phyloP scores from a whole-genome alignment of 2,329 filamentous ascomycete genomes.

The Boeremia exigua region DNA sequence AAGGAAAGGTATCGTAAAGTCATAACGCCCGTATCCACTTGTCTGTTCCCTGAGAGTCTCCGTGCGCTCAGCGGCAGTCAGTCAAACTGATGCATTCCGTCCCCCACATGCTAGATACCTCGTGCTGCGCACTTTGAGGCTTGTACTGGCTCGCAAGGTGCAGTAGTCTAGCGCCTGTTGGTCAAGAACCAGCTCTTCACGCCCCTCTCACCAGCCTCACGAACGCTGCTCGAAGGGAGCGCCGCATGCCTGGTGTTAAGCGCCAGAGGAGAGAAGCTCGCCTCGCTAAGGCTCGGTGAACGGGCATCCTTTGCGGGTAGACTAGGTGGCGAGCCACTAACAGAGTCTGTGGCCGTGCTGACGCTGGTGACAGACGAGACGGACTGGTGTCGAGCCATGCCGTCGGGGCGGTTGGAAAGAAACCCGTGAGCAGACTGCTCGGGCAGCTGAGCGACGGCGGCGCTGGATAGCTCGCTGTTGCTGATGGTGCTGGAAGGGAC shows the following conservation, averaged over 20 bases:
- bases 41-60: slow-evolving; percentile 10
- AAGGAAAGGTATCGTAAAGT: slow-evolving; percentile 29
- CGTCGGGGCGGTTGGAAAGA: slow-evolving; percentile 43
- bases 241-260: slow-evolving; percentile 42
- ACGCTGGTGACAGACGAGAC: slow-evolving; percentile 33
- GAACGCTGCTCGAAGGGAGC: slow-evolving; percentile 29
- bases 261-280: slow-evolving; percentile 42
- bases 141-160: background rate
- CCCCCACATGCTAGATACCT: background rate
- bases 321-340: slow-evolving; percentile 37
- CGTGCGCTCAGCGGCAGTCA: slow-evolving; percentile 1
- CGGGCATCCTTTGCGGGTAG: slow-evolving; percentile 32
- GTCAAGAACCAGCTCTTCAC: slow-evolving; percentile 38
- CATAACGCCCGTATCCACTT: slow-evolving; percentile 20
- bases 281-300: slow-evolving; percentile 35
- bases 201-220: slow-evolving; percentile 29
- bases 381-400: slow-evolving; percentile 33
- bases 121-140: slow-evolving; percentile 7
- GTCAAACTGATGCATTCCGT: slow-evolving; percentile 11
- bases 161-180: slow-evolving; percentile 34
- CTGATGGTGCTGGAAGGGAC: slow-evolving; percentile 10
- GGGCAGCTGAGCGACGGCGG: slow-evolving; percentile 24
- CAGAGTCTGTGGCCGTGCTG: slow-evolving; percentile 22
- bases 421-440: slow-evolving; percentile 41
- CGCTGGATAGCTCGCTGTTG: slow-evolving; percentile 16